Base-by-base conservation (phyloP, 2,329 filamentous ascomycete species). In the Microdochium trichocladiopsis region DNA sequence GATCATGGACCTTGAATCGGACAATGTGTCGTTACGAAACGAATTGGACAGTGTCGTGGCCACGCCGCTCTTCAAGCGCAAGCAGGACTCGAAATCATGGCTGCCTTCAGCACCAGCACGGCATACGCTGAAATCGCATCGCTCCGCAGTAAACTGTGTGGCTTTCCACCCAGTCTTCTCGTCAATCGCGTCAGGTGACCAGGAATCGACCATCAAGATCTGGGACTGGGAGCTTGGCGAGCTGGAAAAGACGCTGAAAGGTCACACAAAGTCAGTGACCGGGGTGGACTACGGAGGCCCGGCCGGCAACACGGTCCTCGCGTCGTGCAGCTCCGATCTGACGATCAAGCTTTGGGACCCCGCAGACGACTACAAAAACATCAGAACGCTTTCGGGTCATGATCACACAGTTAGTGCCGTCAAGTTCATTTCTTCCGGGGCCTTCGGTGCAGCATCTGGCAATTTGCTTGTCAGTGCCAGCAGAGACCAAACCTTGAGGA, bases 221-320 rank as follows among this genome's bases (percentile, higher is more conserved):
- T 96, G 92, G 92, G 92, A 96, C 64, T 96, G 91, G 88, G 92
- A 96, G 63, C 72, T 95, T 23, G 93, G 93, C 48, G 92, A 96
- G 69, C 76, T 95, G 3, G 92, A 96, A 67, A 77, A 87, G 56
- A 96, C 92, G 0, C 80, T 96, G 53, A 96, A 96, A 66, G 91
- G 90, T 1, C 93, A 96, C 64, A 96, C 91, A 4, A 91, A 88
- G 64, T 83, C 90, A 3, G 90, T 96, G 1, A 72, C 94, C 25
- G 91, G 95, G 65, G 83, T 96, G 33, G 92, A 96, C 63, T 96
- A 88, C 70, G 92, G 93, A 36, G 92, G 92, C 0, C 90, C 90
- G 1, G 78, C 87, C 63, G 88, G 89, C 43, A 86, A 84, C 28
- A 90, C 86, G 3, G 76, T 96, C 23, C 78, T 95, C 57, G 90